These are phyloP conservation scores for Cochlearia excelsa DNA, from an alignment of 345 rosid genomes.

Conservation along the genomic window DNA sequence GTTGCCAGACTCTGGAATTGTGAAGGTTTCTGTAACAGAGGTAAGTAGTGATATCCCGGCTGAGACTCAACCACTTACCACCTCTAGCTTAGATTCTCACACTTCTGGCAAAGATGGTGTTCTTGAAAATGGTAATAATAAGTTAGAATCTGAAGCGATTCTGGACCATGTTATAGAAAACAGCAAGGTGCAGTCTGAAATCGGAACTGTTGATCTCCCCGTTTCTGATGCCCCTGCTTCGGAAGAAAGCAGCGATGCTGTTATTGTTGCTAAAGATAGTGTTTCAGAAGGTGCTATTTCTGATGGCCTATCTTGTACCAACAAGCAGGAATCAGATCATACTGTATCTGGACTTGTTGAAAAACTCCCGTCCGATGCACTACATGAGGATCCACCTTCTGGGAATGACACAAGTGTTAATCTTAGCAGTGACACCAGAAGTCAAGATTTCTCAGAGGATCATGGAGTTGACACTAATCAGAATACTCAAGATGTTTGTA, in stretches of 20 bases:
- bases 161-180: constrained; percentile 21
- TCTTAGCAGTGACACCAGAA: constrained; percentile 13
- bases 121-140: constrained; percentile 25
- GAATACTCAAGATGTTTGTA: constrained; percentile 20
- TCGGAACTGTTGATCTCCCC: constrained; percentile 26
- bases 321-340: constrained; percentile 36
- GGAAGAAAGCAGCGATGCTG: constrained; percentile 33
- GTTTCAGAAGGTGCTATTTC: constrained; percentile 28
- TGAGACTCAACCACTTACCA: constrained; percentile 17
- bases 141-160: constrained; percentile 26
- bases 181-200: constrained; percentile 33
- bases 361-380: constrained; percentile 24
- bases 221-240: constrained; percentile 26
- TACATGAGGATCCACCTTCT: constrained; percentile 27
- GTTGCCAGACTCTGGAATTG: constrained; percentile 25
- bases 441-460: constrained; percentile 20
- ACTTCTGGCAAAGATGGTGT: constrained; percentile 15
- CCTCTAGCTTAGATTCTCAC: constrained; percentile 23
- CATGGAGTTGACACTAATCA: constrained; percentile 16
- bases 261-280: constrained; percentile 27
- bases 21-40: constrained; percentile 22
- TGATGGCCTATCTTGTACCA: constrained; percentile 31
- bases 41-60: constrained; percentile 16
- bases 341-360: constrained; percentile 32
- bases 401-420: constrained; percentile 26